Percentiles rank a stretch among this genome's conserved stretches.
These are phyloP conservation scores for Umbilicus rupestris DNA, from an alignment of 164 flowering plant species.

Conservation along the genomic window DNA sequence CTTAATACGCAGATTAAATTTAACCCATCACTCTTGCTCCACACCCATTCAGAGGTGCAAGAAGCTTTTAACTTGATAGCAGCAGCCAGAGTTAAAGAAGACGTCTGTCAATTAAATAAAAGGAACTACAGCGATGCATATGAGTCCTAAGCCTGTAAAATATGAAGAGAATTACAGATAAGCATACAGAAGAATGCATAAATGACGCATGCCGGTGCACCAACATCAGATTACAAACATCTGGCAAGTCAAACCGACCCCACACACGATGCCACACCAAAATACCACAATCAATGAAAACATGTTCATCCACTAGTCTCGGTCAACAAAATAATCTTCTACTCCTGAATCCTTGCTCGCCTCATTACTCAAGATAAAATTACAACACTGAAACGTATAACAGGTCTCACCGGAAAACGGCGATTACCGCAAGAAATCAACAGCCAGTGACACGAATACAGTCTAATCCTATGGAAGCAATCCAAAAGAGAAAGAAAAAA, in stretches of 20 bases:
- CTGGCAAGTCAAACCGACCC: no score
- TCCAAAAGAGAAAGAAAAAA: no score
- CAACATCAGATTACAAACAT: no score
- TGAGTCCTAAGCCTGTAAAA: slow-evolving; percentile 32
- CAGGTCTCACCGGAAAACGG: no score
- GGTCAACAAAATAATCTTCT: neutral
- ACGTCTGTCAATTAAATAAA: slow-evolving; percentile 30
- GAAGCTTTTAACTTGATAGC: slow-evolving; percentile 38
- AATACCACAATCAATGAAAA: neutral
- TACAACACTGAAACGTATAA: no score
- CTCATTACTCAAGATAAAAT: no score
- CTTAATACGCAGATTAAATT: slow-evolving; percentile 45
- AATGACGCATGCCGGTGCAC: neutral
- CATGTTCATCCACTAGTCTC: neutral
- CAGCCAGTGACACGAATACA: no score
- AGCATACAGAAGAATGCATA: neutral
- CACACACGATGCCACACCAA: no score
- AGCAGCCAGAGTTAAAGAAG: slow-evolving; percentile 94
- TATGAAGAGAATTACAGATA: slow-evolving; percentile 2
- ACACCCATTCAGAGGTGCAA: slow-evolving; percentile 94
- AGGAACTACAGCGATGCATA: slow-evolving; percentile 27
- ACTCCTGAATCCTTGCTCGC: no score
- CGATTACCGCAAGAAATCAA: no score
- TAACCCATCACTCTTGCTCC: slow-evolving; percentile 49
- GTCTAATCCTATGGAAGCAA: no score